Evolutionary conservation across 1,284 basidiomycete species (phyloP), one percentile per base, ranked within the genome.

Genomic region (Schizopora paradoxa): DNA sequence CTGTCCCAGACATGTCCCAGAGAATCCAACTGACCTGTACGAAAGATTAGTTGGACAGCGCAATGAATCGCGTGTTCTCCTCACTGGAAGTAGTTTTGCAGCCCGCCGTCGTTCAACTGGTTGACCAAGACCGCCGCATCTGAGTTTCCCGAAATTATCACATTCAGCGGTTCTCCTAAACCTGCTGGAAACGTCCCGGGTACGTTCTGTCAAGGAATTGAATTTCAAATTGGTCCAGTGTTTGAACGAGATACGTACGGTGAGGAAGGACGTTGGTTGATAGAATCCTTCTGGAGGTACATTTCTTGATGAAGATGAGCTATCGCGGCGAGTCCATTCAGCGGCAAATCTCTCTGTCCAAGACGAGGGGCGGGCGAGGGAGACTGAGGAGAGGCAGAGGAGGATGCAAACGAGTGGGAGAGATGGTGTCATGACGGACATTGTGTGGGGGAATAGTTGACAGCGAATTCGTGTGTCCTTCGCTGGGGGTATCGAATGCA

Each of bases 121-220:
- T 86, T 78, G 11, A 77, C 74, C 33, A 96, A 72, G 1, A 96
- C 83, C 2, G 65, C 69, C 1, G 70, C 54, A 56, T 93, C 88
- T 1, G 91, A 95, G 35, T 82, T 72, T 19, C 75, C 86, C n/a
- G 87, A 85, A 25, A 97, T 67, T 59, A 97, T 91, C 45, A 78
- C 73, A 56, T 98, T 97, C 47, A 97, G 66, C 2, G 93, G 94
- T 66, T 97, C 94, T 32, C 90, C 88, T 44, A 88, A 76, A 6
- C 90, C 88, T 41, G 68, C 59, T 11, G 90, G 86, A 56, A 71
- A 82, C 14, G 91, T 85, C 27, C 68, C 60, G 44, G 76, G 68
- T 19, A 86, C 73, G 59, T 69, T 59, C 79, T 82, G 27, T 49
- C 36, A 41, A 44, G 27, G 5, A 3, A 18, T 16, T 40, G 21